Evolutionary conservation across 495 filamentous ascomycete genomes (phyloP), one percentile per base, ranked within the genome.

Genomic region (Evernia prunastri): DNA sequence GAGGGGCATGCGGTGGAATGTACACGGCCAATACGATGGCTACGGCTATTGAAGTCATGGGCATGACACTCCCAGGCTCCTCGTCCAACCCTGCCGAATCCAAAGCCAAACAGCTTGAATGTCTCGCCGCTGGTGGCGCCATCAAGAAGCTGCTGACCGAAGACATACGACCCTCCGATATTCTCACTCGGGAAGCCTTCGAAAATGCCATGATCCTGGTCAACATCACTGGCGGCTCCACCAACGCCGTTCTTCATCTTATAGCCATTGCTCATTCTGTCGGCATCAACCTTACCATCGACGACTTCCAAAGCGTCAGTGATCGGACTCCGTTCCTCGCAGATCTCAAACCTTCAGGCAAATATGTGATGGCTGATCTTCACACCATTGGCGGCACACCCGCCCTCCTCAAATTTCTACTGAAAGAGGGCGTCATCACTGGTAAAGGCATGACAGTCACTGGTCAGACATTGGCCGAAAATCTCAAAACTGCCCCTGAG

Each of bases 21-120:
- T 98, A 98, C 80, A 98, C 94, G 23, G 94, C 94, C 61, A 98
- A 98, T 81, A 98, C 94, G 58, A 96, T 98, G 92, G 94, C 94
- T 54, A 88, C 88, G 8, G 92, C 92, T n/a, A 95, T 97, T 67
- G 94, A 98, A 77, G 84, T 87, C 42, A 91, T 98, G 83, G 94
- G 94, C 61, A 92, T 98, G 89, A 90, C 91, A 6, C 82, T 98
- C 36, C 90, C 94, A 17, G 94, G 95, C 8, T 96, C 91, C 35
- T 96, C 91, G 20, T 93, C 91, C 68, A 92, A 89, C 75, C 91
- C 93, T 27, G 94, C 94, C 59, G 90, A 93, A 71, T 92, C 90
- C 51, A 80, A 86, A 66, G 87, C 82, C 70, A 98, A 98, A 80
- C 79, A 88, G 67, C 76, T 88, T 23, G 94, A 98, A 76, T 98